Conservation (phyloP, 1,284 basidiomycete genomes). For the Rhodotorula mucilaginosa region DNA sequence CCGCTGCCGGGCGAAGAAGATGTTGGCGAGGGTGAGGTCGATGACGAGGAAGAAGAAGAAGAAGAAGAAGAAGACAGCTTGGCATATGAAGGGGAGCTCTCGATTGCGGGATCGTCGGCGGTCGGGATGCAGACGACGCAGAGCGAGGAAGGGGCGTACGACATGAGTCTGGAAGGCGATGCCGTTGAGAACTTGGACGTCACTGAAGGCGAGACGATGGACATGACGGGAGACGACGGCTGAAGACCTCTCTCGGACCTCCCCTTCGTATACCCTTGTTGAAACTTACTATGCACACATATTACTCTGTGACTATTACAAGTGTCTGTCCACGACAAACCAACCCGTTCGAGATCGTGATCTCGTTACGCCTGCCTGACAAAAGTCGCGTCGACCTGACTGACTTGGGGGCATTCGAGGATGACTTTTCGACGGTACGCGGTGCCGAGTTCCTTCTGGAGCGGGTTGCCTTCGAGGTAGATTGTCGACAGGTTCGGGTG, state of each 20-base stretch:
- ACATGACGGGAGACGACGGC: constrained; percentile 23
- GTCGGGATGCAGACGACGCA: neutral
- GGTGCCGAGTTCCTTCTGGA: constrained; percentile 71
- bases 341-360: too few species aligned
- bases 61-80: neutral
- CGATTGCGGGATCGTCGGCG: neutral
- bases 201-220: constrained; percentile 35
- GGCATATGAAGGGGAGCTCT: neutral
- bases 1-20: neutral
- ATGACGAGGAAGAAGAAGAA: neutral
- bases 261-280: too few species aligned
- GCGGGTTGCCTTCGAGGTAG: constrained; percentile 93
- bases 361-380: constrained; percentile 17
- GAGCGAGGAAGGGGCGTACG: constrained; percentile 6
- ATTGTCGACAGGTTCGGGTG: constrained; percentile 69
- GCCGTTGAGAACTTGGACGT: constrained; percentile 7
- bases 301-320: too few species aligned
- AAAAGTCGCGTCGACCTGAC: constrained; percentile 78
- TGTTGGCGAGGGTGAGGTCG: neutral
- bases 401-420: constrained; percentile 78
- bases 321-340: too few species aligned
- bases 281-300: too few species aligned
- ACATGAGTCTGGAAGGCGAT: constrained; percentile 7
- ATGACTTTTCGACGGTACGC: constrained; percentile 88
- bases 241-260: neutral